Evolutionary conservation across 192 early-diverging fungal species (phyloP).

Genomic region (Gryganskiella cystojenkinii): DNA sequence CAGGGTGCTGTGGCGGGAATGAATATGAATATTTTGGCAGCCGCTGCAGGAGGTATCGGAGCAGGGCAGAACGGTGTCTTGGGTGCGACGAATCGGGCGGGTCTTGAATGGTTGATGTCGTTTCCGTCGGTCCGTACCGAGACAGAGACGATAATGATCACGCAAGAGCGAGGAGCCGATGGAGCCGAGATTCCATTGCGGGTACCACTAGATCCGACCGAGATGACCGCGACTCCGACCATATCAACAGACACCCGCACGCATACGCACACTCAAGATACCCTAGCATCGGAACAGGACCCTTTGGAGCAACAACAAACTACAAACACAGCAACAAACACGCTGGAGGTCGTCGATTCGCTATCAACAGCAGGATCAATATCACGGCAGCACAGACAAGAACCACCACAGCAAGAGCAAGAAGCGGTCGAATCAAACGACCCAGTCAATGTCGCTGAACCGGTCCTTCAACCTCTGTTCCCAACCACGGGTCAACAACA

Average conservation of each 20-base stretch:
- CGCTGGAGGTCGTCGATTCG: neutral
- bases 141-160: neutral
- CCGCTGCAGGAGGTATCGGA: too few relatives aligned
- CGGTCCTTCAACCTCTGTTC: slow-evolving; percentile 37
- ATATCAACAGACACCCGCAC: too few relatives aligned
- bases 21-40: slow-evolving; percentile 4
- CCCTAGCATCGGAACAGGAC: neutral
- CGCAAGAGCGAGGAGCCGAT: neutral
- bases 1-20: slow-evolving; percentile 45
- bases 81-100: slow-evolving; percentile 26
- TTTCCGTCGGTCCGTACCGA: neutral
- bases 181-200: slow-evolving; percentile 2
- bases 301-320: slow-evolving; percentile 6
- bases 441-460: slow-evolving; percentile 22
- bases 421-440: neutral
- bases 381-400: neutral
- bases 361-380: neutral
- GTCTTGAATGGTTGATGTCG: slow-evolving; percentile 36
- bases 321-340: neutral
- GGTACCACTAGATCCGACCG: slow-evolving; percentile 9
- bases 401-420: slow-evolving; percentile 5
- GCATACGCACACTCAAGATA: too few relatives aligned
- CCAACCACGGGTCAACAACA: slow-evolving; percentile 20
- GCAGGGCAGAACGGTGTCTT: neutral
- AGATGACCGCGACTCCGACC: neutral